phyloP scores from a whole-genome alignment of 108 stramenopile genomes.

The Asterionellopsis glacialis region DNA sequence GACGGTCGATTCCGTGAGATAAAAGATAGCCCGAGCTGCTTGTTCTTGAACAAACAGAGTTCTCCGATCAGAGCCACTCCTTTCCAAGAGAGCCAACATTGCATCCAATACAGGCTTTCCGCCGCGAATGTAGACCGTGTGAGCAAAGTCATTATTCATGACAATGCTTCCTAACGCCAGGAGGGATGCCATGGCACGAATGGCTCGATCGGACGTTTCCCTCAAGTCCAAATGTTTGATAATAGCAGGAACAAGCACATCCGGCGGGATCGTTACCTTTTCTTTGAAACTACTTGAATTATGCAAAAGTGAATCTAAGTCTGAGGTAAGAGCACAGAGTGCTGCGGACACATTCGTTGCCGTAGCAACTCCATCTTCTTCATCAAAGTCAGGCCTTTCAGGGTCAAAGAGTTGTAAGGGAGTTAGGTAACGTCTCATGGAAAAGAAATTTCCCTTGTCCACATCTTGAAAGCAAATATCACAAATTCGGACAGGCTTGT shows the following conservation, averaged over 20 bases:
- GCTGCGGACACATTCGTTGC: conserved; percentile 61
- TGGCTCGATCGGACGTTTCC: conserved; percentile 61
- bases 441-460: conserved; percentile 77
- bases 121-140: conserved; percentile 31
- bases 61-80: conserved; percentile 57
- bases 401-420: conserved; percentile 61
- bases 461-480: conserved; percentile 70
- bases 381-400: conserved; percentile 11
- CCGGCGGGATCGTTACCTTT: conserved; percentile 54
- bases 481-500: conserved; percentile 69
- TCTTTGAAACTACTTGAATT: conserved; percentile 30
- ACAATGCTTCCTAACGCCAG: conserved; percentile 57
- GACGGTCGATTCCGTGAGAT: conserved; percentile 63
- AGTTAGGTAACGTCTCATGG: conserved; percentile 72
- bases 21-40: conserved; percentile 63
- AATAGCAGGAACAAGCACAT: conserved; percentile 54
- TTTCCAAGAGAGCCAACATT: conserved; percentile 59
- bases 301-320: conserved; percentile 55
- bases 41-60: conserved; percentile 75
- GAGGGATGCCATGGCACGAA: conserved; percentile 53
- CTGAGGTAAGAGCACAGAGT: conserved; percentile 52
- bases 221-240: conserved; percentile 49
- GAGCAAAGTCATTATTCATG: conserved; percentile 27
- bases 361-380: conserved; percentile 25
- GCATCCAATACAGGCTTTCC: conserved; percentile 36